Evolutionary conservation across 1,284 basidiomycete species (phyloP).

Genomic region (Ceratorhiza oryzae-sativae): DNA sequence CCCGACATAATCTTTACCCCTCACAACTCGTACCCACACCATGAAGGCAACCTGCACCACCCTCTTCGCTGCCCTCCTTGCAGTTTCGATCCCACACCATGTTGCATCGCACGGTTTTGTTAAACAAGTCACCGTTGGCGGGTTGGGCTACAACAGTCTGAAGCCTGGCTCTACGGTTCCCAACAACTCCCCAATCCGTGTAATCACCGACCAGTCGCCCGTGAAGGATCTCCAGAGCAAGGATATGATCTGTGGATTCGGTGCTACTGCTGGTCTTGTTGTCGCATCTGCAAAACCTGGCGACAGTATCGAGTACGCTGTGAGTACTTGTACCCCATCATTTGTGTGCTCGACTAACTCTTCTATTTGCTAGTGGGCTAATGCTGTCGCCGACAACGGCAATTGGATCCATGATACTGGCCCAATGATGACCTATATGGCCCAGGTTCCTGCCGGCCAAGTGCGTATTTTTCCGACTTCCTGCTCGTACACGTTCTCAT

Average conservation of each 20-base stretch:
- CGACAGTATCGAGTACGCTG: conserved; percentile 60
- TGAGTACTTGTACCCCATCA: not conserved
- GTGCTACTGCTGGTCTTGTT: conserved; percentile 59
- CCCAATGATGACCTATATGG: conserved; percentile 75
- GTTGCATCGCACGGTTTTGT: conserved; percentile 12
- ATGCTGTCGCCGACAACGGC: conserved; percentile 55
- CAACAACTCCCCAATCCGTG: conserved; percentile 63
- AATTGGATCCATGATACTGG: conserved; percentile 75
- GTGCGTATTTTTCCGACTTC: not conserved
- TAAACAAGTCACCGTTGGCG: not conserved
- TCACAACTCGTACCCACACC: not conserved
- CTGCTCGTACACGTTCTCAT: not conserved
- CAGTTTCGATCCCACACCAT: not conserved
- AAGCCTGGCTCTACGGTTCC: conserved; percentile 47
- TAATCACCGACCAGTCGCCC: conserved; percentile 63
- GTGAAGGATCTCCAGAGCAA: conserved; percentile 68
- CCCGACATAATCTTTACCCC: not conserved
- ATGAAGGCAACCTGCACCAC: conserved; percentile 8
- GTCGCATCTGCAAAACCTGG: conserved; percentile 70
- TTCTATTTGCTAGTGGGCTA: conserved; percentile 8
- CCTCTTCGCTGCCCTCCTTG: conserved; percentile 6
- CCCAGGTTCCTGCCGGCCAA: conserved; percentile 45
- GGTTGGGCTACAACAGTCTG: conserved; percentile 54
- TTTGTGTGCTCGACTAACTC: not conserved
- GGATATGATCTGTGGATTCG: conserved; percentile 67